Base-by-base conservation (phyloP, 148 eudicot species). In the Diospyros kaki region DNA sequence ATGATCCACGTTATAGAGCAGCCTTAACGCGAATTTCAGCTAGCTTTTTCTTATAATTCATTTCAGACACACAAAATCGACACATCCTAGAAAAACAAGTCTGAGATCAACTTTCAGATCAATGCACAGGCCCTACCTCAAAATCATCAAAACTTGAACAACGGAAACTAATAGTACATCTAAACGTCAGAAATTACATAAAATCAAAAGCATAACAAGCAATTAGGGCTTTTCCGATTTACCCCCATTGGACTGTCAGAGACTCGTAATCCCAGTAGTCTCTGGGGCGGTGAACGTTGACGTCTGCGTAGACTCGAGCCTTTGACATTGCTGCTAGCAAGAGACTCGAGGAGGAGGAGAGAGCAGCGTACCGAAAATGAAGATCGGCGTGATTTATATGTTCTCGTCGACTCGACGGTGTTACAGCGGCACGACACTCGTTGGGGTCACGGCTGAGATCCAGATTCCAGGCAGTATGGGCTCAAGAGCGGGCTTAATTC, bases 171-270 rank as follows among this genome's bases (percentile, higher is more conserved):
- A 61, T 11, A 58, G 42, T 38, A 56, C 14, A 45, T 5, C 2
- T 1, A 5, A 17, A 14, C 2, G 6, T 44, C 15, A 12, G 40
- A 43, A 71, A 41, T 40, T 41, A 52, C 9, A 54, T 4, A 64
- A 17, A 1, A 77, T 28, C 5, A 50, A 28, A 62, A 39, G 69
- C 5, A 5, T 15, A 75, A 28, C 42, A n/a, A 48, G 61, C 28
- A 69, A 42, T 64, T 28, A 75, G 75, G 73, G 73, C n/a, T 64
- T 3, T 13, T 14, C 46, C 44, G 8, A 10, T 28, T 74, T 81
- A 82, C 84, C 84, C 84, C 84, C 84, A 82, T 78, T 82, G 81
- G 41, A 82, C 84, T 65, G 81, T 75, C 79, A 82, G 84, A 44
- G 84, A 74, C 72, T 82, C 84, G 73, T 81, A 81, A 44, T 81